Evolutionary conservation across 2,329 filamentous ascomycete species (phyloP), one percentile per base, ranked within the genome.

Genomic region (Claviceps sp.): DNA sequence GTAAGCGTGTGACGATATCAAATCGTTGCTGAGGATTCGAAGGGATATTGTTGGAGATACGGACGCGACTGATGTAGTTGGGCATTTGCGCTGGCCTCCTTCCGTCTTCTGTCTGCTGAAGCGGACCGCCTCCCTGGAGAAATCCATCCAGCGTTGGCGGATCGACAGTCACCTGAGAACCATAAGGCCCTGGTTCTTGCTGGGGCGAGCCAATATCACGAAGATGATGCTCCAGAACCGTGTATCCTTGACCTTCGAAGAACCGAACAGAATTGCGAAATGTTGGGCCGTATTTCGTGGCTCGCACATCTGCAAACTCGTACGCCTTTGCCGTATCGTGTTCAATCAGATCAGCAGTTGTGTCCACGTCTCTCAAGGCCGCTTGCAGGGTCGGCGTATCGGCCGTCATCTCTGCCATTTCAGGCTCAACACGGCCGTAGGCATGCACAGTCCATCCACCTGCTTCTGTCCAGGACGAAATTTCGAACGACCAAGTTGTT

Each of bases 31-130:
- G 51, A 3, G 52, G 34, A 4, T 48, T 53, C 7, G 54, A 37
- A 2, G 59, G 56, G 13, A 65, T 63, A 2, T 52, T 55, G 50
- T 65, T 65, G 5, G 63, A 65, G 42, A 65, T 57, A 37, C 61
- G 60, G 9, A 65, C 52, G 7, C 61, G 58, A n/a, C 57, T 58
- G 38, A 65, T 54, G 49, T 64, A 62, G 43, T 60, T 65, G 13
- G 63, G 62, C 61, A 65, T 62, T 48, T 58, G 53, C 16, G 61
- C 61, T 4, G 57, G 57, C 43, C 53, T 52, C 42, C 55, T 53
- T 37, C 58, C 58, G 22, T 62, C 56, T 8, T 54, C 52, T 14
- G 48, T 54, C 16, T 56, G 45, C 37, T 57, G 57, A 4, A 63
- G 54, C 24, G 58, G 57, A 14, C 56, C 57, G 4, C 54, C 45